phyloP scores from a whole-genome alignment of 2,329 filamentous ascomycete species.

The Arthroderma sp. region DNA sequence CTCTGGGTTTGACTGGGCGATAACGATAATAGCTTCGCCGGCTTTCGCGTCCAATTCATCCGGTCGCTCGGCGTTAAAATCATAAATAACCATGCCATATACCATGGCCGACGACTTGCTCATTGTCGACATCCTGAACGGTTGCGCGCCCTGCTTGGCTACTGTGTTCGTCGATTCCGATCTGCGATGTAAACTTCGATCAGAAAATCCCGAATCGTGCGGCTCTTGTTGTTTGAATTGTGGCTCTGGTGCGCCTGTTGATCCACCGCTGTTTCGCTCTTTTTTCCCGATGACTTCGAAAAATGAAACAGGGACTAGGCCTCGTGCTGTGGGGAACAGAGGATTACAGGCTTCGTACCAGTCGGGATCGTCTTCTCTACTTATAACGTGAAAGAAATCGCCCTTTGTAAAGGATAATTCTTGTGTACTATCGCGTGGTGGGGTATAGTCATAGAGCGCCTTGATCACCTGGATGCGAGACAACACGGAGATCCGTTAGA shows the following conservation, averaged over 20 bases:
- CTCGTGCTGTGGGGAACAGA: constrained; percentile 65
- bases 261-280: constrained; percentile 73
- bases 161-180: constrained; percentile 21
- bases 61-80: constrained; percentile 88
- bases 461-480: constrained; percentile 58
- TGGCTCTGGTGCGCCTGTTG: constrained; percentile 37
- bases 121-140: constrained; percentile 31
- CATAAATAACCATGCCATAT: constrained; percentile 92
- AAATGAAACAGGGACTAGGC: constrained; percentile 83
- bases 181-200: constrained; percentile 31
- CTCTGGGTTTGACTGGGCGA: constrained; percentile 94
- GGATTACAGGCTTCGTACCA: constrained; percentile 99
- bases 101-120: constrained; percentile 61
- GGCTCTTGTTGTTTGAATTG: constrained; percentile 41
- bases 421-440: constrained; percentile 49
- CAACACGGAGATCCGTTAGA: neutral
- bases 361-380: constrained; percentile 81
- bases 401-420: constrained; percentile 86
- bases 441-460: constrained; percentile 85
- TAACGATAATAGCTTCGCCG: constrained; percentile 94
- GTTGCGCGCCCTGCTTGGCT: constrained; percentile 20
- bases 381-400: constrained; percentile 97
- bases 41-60: constrained; percentile 93
- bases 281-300: constrained; percentile 89
- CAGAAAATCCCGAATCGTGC: constrained; percentile 85